Percentiles rank a stretch among this genome's conserved stretches.
Conservation (phyloP, 2,329 filamentous ascomycete species). For the Hypomyces perniciosus region DNA sequence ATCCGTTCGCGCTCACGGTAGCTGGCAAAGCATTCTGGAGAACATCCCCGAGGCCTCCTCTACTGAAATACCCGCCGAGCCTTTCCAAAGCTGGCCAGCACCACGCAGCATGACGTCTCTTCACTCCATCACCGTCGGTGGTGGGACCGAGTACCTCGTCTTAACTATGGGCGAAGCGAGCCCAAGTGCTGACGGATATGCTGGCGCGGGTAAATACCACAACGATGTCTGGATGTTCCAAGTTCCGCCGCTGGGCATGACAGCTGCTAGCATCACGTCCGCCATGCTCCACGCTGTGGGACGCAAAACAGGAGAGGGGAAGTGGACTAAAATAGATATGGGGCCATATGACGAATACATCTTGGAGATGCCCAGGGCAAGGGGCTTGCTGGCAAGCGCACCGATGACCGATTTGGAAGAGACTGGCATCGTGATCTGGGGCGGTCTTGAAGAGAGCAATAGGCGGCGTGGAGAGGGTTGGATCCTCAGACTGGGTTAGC, state of each 20-base stretch:
- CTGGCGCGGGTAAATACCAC: slow-evolving; percentile 48
- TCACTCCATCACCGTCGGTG: slow-evolving; percentile 50
- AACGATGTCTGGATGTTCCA: slow-evolving; percentile 60
- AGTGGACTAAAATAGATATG: slow-evolving; percentile 47
- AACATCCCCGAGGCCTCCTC: slow-evolving; percentile 27
- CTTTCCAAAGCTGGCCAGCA: slow-evolving; percentile 42
- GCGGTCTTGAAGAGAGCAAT: slow-evolving; percentile 49
- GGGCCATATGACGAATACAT: slow-evolving; percentile 48
- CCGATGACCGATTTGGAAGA: slow-evolving; percentile 54
- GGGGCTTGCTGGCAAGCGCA: slow-evolving; percentile 54
- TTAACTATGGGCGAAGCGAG: slow-evolving; percentile 54
- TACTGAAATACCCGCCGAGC: slow-evolving; percentile 30
- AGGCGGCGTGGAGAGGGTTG: slow-evolving; percentile 54
- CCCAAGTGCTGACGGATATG: slow-evolving; percentile 43
- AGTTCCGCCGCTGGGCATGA: slow-evolving; percentile 49
- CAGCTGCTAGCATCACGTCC: slow-evolving; percentile 49
- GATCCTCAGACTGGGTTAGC: slow-evolving; percentile 51
- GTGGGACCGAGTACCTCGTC: slow-evolving; percentile 56
- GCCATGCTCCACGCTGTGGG: slow-evolving; percentile 50
- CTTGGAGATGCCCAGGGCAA: slow-evolving; percentile 42
- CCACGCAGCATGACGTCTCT: slow-evolving; percentile 49
- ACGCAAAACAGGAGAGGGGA: slow-evolving; percentile 50
- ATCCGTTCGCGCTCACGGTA: slow-evolving; percentile 42
- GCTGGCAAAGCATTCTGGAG: slow-evolving; percentile 49
- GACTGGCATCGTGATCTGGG: slow-evolving; percentile 54